Conservation (phyloP, 306 rosid species). For the Pyrus pyrifolia region DNA sequence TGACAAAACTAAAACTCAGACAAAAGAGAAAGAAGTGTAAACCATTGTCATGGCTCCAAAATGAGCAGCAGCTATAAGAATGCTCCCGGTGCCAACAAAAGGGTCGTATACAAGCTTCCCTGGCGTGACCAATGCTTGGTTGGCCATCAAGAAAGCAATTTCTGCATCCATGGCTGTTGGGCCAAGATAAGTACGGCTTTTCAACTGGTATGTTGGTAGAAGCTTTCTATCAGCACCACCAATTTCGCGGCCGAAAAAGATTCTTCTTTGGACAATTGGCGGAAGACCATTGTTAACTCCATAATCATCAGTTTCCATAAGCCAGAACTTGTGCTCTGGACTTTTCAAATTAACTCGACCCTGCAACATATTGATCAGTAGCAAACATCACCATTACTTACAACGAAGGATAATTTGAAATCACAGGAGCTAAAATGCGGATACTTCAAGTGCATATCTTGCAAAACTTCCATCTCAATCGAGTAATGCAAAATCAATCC, state of each 20-base stretch:
- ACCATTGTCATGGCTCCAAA: slow-evolving; percentile 98
- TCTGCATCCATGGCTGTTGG: slow-evolving; percentile 99
- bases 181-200: slow-evolving; percentile 90
- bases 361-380: slow-evolving; percentile 27
- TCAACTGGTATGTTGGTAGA: slow-evolving; percentile 85
- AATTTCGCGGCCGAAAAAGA: slow-evolving; percentile 89
- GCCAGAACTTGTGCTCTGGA: slow-evolving; percentile 89
- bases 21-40: slow-evolving; percentile 13
- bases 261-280: slow-evolving; percentile 55
- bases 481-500: background rate
- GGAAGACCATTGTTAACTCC: slow-evolving; percentile 88
- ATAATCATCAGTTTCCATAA: slow-evolving; percentile 70
- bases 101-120: slow-evolving; percentile 92
- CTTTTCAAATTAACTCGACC: slow-evolving; percentile 74
- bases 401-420: background rate
- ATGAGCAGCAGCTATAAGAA: slow-evolving; percentile 90
- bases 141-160: slow-evolving; percentile 94
- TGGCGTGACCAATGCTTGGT: slow-evolving; percentile 69
- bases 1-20: background rate
- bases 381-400: slow-evolving; percentile 10
- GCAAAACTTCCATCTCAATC: background rate
- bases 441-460: background rate
- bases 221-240: slow-evolving; percentile 89
- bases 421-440: background rate
- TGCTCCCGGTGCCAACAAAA: slow-evolving; percentile 94